Evolutionary conservation across 768 basidiomycete species (phyloP).

Genomic region (Lenzites betulinus): DNA sequence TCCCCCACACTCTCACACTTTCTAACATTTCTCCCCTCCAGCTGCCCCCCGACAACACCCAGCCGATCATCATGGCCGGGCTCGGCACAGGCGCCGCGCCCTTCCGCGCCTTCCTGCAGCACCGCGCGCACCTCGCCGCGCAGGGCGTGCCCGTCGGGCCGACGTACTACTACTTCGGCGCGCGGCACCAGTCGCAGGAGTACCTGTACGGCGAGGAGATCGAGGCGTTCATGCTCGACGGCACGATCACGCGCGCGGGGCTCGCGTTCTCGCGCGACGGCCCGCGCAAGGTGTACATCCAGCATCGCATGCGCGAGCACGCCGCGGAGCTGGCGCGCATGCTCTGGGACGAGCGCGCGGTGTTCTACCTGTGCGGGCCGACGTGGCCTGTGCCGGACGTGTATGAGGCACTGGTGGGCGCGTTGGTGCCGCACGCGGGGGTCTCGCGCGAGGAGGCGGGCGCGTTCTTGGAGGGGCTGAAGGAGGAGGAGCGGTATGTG

Average conservation of each 20-base stretch:
- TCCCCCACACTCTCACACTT: neutral
- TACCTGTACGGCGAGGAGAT: conserved; percentile 97
- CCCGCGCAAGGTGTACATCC: conserved; percentile 94
- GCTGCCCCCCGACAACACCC: conserved; percentile 81
- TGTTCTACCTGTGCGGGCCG: conserved; percentile 96
- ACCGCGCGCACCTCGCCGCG: conserved; percentile 80
- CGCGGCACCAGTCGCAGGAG: conserved; percentile 92
- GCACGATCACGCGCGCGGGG: conserved; percentile 85
- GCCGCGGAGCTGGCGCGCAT: conserved; percentile 72
- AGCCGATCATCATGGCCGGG: conserved; percentile 98
- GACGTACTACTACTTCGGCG: conserved; percentile 97
- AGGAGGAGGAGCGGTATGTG: conserved; percentile 97
- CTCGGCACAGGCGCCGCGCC: conserved; percentile 98
- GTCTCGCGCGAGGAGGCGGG: conserved; percentile 67
- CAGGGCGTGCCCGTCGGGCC: conserved; percentile 86
- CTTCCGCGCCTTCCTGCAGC: conserved; percentile 98
- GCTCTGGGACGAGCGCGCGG: conserved; percentile 72
- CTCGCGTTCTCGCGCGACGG: conserved; percentile 97
- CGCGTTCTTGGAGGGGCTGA: conserved; percentile 81
- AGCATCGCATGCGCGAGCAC: conserved; percentile 97
- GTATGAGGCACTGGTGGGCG: conserved; percentile 86
- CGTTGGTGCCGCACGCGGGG: conserved; percentile 72
- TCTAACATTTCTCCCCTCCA: conserved; percentile 34
- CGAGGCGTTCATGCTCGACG: conserved; percentile 87
- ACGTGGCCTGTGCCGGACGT: conserved; percentile 99